Base-by-base conservation (phyloP, 306 rosid species). In the Luffa acutangula region DNA sequence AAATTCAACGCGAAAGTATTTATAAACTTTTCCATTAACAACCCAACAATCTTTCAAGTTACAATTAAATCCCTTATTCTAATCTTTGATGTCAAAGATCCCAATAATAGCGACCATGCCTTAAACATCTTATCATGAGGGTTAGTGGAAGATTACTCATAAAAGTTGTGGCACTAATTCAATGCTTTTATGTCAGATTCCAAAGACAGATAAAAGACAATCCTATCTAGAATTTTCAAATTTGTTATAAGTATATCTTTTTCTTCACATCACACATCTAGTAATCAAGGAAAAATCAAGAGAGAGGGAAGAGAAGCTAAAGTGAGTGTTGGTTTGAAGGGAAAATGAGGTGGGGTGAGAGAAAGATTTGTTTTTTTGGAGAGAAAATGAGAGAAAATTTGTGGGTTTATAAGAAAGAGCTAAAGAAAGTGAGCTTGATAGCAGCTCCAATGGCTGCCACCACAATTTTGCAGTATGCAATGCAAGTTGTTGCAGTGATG, bases 361-460 rank as follows among this genome's bases (percentile, higher is more conserved):
- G 31, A 25, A 25, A 25, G 31, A 25, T 25, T 25, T 58, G 66
- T n/a, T 34, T 70, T 39, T 70, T 70, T 70, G 39, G 76, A 5
- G 76, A 71, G 76, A 71, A 45, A 71, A 71, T 45, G 76, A 71
- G 76, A 45, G 76, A 71, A 36, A 76, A 41, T 18, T 70, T 74
- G 84, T 15, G 20, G 62, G 64, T n/a, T 45, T 78, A 77, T 9
- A 14, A 2, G 7, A 37, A 69, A 39, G 85, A 71, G 79, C 3
- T 82, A 18, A 78, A 71, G 65, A 82, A 51, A 62, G 79, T 78
- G 81, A 71, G 66, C 20, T 78, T 7, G 39, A 51, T 70, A 2
- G 85, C 85, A 20, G 74, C 75, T 6, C 85, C 85, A 18, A 58
- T 82, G 85, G 75, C 78, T 59, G 85, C 78, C 4, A 71, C 66